Evolutionary conservation across 371 early-diverging fungal species (phyloP).

Genomic region (Nematocida ausubeli): DNA sequence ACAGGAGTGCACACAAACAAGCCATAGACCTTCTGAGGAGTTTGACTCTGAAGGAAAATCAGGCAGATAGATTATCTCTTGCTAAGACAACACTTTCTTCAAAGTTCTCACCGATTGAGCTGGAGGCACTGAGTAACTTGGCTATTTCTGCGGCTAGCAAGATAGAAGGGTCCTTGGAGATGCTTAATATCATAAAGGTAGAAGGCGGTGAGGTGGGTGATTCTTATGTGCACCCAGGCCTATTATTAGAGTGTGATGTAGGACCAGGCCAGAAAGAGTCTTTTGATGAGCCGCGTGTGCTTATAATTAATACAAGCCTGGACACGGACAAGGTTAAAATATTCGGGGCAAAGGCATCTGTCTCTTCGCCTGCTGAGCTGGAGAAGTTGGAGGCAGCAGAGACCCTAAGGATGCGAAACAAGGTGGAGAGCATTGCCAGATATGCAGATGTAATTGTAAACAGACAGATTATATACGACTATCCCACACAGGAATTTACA

Average conservation of each 20-base stretch:
- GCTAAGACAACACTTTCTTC: constrained; percentile 93
- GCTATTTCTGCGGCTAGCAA: constrained; percentile 88
- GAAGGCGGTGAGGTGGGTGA: constrained; percentile 87
- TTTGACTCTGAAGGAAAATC: constrained; percentile 75
- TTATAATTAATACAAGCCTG: constrained; percentile 71
- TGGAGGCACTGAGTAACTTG: constrained; percentile 87
- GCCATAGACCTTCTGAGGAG: constrained; percentile 79
- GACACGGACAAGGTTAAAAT: constrained; percentile 99
- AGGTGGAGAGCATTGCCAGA: constrained; percentile 85
- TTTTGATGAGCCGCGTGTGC: constrained; percentile 30
- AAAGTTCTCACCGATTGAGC: constrained; percentile 89
- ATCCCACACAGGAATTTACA: constrained; percentile 94
- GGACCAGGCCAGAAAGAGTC: constrained; percentile 81
- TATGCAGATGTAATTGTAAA: constrained; percentile 91
- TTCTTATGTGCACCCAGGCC: constrained; percentile 90
- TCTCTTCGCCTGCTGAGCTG: constrained; percentile 88
- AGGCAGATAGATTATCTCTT: constrained; percentile 59
- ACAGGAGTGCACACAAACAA: constrained; percentile 79
- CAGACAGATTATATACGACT: constrained; percentile 99
- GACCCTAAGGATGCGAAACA: constrained; percentile 91
- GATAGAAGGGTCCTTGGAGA: constrained; percentile 64
- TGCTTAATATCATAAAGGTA: constrained; percentile 93
- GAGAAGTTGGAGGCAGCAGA: constrained; percentile 96
- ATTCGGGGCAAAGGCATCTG: constrained; percentile 91
- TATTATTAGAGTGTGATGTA: constrained; percentile 94